Conservation (phyloP, 1,139 yeast species). For the Taiozyma sp. region DNA sequence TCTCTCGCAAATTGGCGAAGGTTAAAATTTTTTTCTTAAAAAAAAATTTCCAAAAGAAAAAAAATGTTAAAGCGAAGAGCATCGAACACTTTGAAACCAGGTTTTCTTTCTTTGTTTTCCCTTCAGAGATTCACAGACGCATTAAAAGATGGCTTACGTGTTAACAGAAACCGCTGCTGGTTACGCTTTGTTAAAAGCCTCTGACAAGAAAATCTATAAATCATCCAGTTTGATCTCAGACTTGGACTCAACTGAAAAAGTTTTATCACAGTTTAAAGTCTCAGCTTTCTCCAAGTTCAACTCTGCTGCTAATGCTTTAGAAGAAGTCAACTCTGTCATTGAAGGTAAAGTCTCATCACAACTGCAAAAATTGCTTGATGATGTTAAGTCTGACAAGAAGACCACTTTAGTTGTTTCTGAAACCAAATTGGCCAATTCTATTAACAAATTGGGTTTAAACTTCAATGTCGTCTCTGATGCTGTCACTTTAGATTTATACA, state of each 20-base stretch:
- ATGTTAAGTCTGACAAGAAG: slow-evolving; percentile 84
- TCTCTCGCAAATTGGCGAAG: background rate
- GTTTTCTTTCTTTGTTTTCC: background rate
- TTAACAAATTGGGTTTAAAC: slow-evolving; percentile 88
- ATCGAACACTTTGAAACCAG: background rate
- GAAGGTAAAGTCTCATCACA: slow-evolving; percentile 93
- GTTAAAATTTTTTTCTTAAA: background rate
- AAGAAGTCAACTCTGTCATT: slow-evolving; percentile 87
- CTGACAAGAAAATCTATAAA: slow-evolving; percentile 95
- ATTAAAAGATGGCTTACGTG: slow-evolving; percentile 72
- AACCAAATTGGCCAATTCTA: slow-evolving; percentile 92
- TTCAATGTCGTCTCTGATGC: slow-evolving; percentile 92
- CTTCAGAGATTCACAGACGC: background rate
- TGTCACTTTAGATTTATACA: slow-evolving; percentile 87
- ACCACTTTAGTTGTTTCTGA: slow-evolving; percentile 89
- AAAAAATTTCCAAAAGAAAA: background rate
- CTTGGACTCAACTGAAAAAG: slow-evolving; percentile 80
- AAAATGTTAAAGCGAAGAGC: background rate
- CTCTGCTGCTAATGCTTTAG: slow-evolving; percentile 94
- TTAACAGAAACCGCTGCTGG: slow-evolving; percentile 99
- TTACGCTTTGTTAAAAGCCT: slow-evolving; percentile 93
- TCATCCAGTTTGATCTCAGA: slow-evolving; percentile 72
- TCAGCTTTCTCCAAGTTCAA: slow-evolving; percentile 93
- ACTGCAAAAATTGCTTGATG: slow-evolving; percentile 71
- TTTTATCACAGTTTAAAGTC: slow-evolving; percentile 73